Base-by-base conservation (phyloP, 495 filamentous ascomycete species). In the Stereocaulon alpinum region DNA sequence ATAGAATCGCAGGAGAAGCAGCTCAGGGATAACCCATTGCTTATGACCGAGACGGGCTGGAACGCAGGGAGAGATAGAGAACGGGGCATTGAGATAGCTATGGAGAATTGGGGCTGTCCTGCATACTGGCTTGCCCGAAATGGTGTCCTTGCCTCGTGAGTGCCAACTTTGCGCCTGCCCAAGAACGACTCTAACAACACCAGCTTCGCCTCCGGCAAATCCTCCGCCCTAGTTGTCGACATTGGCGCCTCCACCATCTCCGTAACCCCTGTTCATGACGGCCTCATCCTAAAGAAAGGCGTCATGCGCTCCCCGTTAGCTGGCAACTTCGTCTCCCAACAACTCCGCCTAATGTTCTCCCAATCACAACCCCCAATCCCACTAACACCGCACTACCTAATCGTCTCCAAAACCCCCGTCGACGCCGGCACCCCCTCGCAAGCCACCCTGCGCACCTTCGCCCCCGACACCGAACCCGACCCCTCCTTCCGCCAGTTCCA, bases 21-120 rank as follows among this genome's bases (percentile, higher is more conserved):
- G 40, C 76, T 98, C 53, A 80, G 82, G 27, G 94, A 98, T 64
- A 91, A 86, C 70, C 94, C 93, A 14, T 75, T 98, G 63, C 78
- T 98, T 43, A 89, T 97, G 85, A 95, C 87, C 5, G 93, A 98
- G 74, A 86, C 89, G 22, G 86, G 87, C 30, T 96, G 91, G 92
- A 97, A 95, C 69, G 76, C 86, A 22, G 70, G 80, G 17, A 97
- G 95, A 72, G 82, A 86, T 60, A 79, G 93, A 41, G 93, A 98
- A 71, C 91, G 89, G 76, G 84, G 84, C 6, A 89, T 96, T 64
- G 94, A 98, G 72, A 82, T 96, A 56, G 88, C 86, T 32, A 96
- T 98, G 83, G 93, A 98, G 77, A 86, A 82, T 63, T 98, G 92
- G 86, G 91, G 90, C 17, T 84, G 82, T 41, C 93, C 93, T 15